Evolutionary conservation across 1,284 basidiomycete genomes (phyloP).

Genomic region (Melampsora americana): DNA sequence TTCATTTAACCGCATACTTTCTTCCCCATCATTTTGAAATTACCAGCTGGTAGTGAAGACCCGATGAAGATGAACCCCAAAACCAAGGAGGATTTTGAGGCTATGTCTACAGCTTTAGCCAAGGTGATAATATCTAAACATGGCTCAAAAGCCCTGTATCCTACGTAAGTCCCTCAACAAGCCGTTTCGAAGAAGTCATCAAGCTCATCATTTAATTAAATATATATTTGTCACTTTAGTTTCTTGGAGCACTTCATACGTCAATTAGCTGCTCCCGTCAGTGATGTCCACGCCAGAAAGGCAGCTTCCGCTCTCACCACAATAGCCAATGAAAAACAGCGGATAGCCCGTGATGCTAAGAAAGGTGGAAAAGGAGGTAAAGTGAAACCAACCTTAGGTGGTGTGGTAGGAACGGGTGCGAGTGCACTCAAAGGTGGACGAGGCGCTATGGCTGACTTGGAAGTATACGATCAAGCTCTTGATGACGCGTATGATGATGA

Average conservation of each 20-base stretch:
- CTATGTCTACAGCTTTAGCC: conserved; percentile 28
- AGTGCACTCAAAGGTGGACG: conserved; percentile 19
- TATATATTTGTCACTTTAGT: background rate
- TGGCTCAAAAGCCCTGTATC: conserved; percentile 35
- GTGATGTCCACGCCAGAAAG: conserved; percentile 35
- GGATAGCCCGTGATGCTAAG: conserved; percentile 28
- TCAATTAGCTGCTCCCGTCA: conserved; percentile 20
- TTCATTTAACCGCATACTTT: too few species aligned
- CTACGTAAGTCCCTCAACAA: conserved; percentile 2
- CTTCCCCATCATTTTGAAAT: too few species aligned
- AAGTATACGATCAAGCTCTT: conserved; percentile 37
- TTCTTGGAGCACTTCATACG: conserved; percentile 39
- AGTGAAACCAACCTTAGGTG: conserved; percentile 17
- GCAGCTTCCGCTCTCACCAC: conserved; percentile 35
- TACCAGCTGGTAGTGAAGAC: conserved; percentile 14
- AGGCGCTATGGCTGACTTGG: conserved; percentile 22
- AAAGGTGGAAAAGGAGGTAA: conserved; percentile 31
- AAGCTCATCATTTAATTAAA: too few species aligned
- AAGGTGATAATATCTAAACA: conserved; percentile 32
- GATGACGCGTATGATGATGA: conserved; percentile 40
- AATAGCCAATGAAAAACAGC: conserved; percentile 30
- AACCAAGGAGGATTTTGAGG: conserved; percentile 41
- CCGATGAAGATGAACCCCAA: conserved; percentile 36
- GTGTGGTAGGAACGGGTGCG: background rate
- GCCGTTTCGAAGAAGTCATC: too few species aligned